Evolutionary conservation across 2,329 filamentous ascomycete species (phyloP).

Genomic region (Xylariales sp.): DNA sequence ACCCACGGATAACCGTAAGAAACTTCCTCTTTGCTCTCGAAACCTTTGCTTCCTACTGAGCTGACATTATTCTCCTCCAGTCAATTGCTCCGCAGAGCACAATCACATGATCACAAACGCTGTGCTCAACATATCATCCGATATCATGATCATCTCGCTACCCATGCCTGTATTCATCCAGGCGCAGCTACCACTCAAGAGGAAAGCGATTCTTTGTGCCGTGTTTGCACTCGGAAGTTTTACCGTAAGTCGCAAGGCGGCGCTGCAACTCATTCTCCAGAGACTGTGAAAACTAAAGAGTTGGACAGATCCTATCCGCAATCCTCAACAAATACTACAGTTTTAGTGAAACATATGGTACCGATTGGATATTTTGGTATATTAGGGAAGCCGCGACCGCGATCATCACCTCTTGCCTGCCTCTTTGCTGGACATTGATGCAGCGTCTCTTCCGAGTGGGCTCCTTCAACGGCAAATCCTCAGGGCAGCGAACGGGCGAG

Average conservation of each 20-base stretch:
- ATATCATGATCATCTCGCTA: conserved; percentile 54
- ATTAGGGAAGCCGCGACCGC: conserved; percentile 41
- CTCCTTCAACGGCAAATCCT: conserved; percentile 6
- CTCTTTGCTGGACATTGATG: conserved; percentile 29
- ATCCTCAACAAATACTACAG: conserved; percentile 44
- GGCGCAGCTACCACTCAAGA: conserved; percentile 42
- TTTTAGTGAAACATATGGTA: conserved; percentile 32
- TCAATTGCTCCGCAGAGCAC: conserved; percentile 50
- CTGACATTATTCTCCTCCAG: too few relatives aligned
- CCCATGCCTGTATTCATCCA: conserved; percentile 49
- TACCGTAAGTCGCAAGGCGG: conserved; percentile 38
- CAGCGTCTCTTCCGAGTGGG: conserved; percentile 2
- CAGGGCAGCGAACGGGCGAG: conserved; percentile 1
- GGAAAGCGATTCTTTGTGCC: conserved; percentile 46
- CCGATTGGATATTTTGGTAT: conserved; percentile 39
- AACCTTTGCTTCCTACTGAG: too few relatives aligned
- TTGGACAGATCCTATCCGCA: conserved; percentile 46
- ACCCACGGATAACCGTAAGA: conserved; percentile 43
- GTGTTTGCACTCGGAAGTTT: conserved; percentile 43
- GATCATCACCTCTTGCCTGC: conserved; percentile 38
- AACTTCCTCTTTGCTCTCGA: too few relatives aligned
- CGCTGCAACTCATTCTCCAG: too few relatives aligned
- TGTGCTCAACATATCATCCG: conserved; percentile 55
- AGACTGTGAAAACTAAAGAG: too few relatives aligned
- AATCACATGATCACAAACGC: conserved; percentile 56